Base-by-base conservation (phyloP, 2,329 filamentous ascomycete genomes). In the Sclerotinia nivalis region DNA sequence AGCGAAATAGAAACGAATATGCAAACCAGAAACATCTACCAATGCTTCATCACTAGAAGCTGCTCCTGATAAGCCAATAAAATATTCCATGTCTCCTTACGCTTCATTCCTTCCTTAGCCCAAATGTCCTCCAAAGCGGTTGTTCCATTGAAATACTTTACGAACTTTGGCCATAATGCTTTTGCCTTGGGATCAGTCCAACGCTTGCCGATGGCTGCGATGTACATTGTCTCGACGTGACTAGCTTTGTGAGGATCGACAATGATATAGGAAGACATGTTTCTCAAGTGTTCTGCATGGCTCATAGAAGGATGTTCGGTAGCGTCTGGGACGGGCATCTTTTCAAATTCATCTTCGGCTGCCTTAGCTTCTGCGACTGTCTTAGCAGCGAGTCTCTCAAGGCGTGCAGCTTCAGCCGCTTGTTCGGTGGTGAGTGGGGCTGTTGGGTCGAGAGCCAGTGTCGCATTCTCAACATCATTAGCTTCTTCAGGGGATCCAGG, bases 41-140 rank as follows among this genome's bases (percentile, higher is more conserved):
- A 93, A 79, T 93, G 91, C 66, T 89, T 84, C 64, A 89, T 87
- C 73, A 86, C 87, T 4, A 93, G 78, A 28, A 93, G 77, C 79
- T 90, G 87, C 77, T 92, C 90, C 73, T 87, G 86, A 84, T 90
- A 89, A n/a, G 82, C 81, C 54, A 85, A 85, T 69, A 91, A 79
- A 68, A 89, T 82, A 60, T 87, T 86, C 83, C 91, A 93, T 20
- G 93, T 85, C 74, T 92, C 90, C 81, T 95, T 96, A 69, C 93
- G 85, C 83, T 96, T 97, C 82, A 96, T 86, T 8, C 92, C 91
- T 81, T 97, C 93, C 69, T 91, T 86, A n/a, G 96, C 83, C 1
- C 91, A 88, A 73, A 99, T 91, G 75, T 94, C 89, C 81, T 99
- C 96, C 71, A 98, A 84, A 2, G 94, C 90, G 77, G 91, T 89